Conservation (phyloP, 2,329 filamentous ascomycete genomes). For the Cladorrhinum sp. region DNA sequence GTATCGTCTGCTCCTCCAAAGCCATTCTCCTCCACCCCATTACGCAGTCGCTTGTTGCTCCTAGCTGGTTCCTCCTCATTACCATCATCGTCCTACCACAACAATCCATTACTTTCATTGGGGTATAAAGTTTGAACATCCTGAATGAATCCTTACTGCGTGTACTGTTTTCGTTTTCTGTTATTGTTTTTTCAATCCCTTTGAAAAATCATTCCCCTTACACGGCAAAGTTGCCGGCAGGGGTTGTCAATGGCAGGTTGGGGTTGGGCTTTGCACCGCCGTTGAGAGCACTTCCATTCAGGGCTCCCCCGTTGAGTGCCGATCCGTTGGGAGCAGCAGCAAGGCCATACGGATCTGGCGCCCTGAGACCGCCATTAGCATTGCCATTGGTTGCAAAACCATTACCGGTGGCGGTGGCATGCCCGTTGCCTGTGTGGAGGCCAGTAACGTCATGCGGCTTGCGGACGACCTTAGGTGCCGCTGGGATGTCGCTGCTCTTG, state of each 20-base stretch:
- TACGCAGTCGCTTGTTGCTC: neutral
- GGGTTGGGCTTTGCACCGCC: neutral
- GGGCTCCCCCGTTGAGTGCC: neutral
- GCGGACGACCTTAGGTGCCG: conserved; percentile 48
- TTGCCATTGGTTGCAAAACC: neutral
- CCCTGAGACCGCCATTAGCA: neutral
- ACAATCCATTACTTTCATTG: conserved; percentile 7
- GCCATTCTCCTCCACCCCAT: neutral
- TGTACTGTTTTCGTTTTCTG: conserved; percentile 1
- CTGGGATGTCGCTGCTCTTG: conserved; percentile 69
- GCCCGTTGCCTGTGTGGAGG: conserved; percentile 12
- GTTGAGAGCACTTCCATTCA: conserved; percentile 3
- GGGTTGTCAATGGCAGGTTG: neutral
- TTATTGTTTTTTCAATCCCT: neutral
- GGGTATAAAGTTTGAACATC: conserved; percentile 9
- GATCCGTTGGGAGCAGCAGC: neutral
- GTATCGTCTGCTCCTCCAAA: neutral
- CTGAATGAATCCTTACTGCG: conserved; percentile 1
- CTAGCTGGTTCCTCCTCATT: neutral
- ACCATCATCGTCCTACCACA: neutral
- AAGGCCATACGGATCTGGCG: neutral
- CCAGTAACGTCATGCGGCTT: conserved; percentile 39
- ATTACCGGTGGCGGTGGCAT: conserved; percentile 1
- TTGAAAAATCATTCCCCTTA: conserved; percentile 5
- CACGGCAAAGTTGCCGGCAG: neutral